Percentiles rank a stretch among this genome's conserved stretches.
Evolutionary conservation across 129 eudicot species (phyloP).

Genomic region (Calendula officinalis): DNA sequence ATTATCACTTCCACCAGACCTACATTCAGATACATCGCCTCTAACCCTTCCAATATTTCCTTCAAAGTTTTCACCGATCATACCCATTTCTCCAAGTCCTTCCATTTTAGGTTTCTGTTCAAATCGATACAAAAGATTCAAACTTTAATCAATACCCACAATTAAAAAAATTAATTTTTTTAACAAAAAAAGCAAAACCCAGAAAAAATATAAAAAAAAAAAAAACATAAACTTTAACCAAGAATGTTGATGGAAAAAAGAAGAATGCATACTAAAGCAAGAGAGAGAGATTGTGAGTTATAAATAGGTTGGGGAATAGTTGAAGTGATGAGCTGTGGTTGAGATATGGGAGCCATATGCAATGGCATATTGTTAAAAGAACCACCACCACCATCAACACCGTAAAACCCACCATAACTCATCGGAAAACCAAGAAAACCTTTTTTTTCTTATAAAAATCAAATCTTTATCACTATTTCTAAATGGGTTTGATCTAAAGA

Average conservation of each 20-base stretch:
- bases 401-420: slow-evolving; percentile 68
- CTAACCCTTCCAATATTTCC: slow-evolving; percentile 40
- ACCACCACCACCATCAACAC: slow-evolving; percentile 34
- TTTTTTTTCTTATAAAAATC: not conserved
- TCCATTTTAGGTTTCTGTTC: slow-evolving; percentile 66
- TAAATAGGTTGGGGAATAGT: slow-evolving; percentile 40
- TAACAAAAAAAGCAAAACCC: no score
- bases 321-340: slow-evolving; percentile 49
- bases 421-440: slow-evolving; percentile 23
- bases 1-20: slow-evolving; percentile 74
- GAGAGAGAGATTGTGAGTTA: slow-evolving; percentile 57
- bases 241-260: no score
- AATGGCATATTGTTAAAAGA: slow-evolving; percentile 38
- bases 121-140: slow-evolving; percentile 3
- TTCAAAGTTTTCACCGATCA: slow-evolving; percentile 51
- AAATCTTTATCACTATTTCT: slow-evolving; percentile 21
- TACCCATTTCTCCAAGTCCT: slow-evolving; percentile 59
- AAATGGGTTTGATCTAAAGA: slow-evolving; percentile 31
- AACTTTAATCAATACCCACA: slow-evolving; percentile 12
- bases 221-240: slow-evolving; percentile 5
- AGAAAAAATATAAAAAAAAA: not conserved
- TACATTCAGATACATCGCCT: slow-evolving; percentile 68
- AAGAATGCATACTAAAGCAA: slow-evolving; percentile 51
- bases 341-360: slow-evolving; percentile 48
- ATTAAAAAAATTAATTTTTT: no score